Conservation (phyloP, 2,329 filamentous ascomycete genomes). For the Nemania sp. region DNA sequence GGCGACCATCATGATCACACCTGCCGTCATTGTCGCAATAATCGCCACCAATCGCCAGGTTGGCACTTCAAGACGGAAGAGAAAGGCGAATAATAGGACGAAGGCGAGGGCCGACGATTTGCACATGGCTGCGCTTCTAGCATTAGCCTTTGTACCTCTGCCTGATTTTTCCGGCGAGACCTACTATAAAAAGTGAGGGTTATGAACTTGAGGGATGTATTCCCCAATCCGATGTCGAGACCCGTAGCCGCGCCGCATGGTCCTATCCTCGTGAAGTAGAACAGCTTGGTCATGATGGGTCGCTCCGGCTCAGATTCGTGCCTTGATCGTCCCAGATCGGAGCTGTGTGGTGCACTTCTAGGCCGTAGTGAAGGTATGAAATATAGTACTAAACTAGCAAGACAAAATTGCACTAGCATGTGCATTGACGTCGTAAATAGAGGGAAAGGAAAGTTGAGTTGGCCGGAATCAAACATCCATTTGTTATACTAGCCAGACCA, state of each 20-base stretch:
- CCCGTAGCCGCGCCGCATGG: constrained; percentile 93
- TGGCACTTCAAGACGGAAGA: constrained; percentile 87
- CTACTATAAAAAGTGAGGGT: constrained; percentile 93
- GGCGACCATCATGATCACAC: constrained; percentile 97
- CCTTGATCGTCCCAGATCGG: constrained; percentile 55
- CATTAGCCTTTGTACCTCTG: constrained; percentile 10
- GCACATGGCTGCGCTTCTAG: constrained; percentile 74
- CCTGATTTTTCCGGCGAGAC: constrained; percentile 36
- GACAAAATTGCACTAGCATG: constrained; percentile 90
- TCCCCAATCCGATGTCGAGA: constrained; percentile 92
- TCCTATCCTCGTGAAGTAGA: constrained; percentile 89
- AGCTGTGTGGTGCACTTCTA: constrained; percentile 50
- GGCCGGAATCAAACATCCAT: constrained; percentile 94
- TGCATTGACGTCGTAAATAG: constrained; percentile 94
- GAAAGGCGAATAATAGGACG: constrained; percentile 90
- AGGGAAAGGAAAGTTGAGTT: constrained; percentile 89
- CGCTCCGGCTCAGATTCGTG: constrained; percentile 58
- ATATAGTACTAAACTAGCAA: constrained; percentile 78
- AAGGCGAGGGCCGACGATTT: constrained; percentile 97
- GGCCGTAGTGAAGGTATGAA: constrained; percentile 83
- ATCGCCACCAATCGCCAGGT: constrained; percentile 85
- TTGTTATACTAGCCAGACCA: constrained; percentile 81
- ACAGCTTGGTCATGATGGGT: constrained; percentile 81
- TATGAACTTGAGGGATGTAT: constrained; percentile 95
- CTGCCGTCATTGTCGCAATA: constrained; percentile 88